Base-by-base conservation (phyloP, 148 eudicot species). In the Nepenthes gracilis region DNA sequence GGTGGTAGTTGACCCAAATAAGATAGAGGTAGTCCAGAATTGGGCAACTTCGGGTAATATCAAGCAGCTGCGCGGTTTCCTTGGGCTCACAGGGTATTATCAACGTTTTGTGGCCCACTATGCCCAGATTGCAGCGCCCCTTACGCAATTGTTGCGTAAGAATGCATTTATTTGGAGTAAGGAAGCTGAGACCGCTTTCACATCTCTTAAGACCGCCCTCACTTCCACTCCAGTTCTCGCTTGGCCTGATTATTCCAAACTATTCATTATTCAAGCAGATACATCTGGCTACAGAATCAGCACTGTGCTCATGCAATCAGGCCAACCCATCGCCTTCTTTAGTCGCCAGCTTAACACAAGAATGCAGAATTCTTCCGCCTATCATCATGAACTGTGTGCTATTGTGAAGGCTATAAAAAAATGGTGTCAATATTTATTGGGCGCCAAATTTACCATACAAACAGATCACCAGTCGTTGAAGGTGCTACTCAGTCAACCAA, bases 81-180 rank as follows among this genome's bases (percentile, higher is more conserved):
- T 65, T 0, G 61, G 68, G 6, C 37, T 64, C 1, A 38, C 32
- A 12, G 60, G 67, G 5, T 64, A 64, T 34, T 64, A 64, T 53
- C 6, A 61, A 6, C 56, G 36, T 11, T 65, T 65, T 35, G 15
- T 57, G 1, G 32, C 9, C 2, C 1, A 33, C 1, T 65, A 65
- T 55, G 62, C 61, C 8, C 6, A 8, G 1, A 33, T 56, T 0
- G 45, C 54, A 1, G 6, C 12, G 34, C 55, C 61, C 1, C 13
- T 65, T 5, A 65, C 54, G 2, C 2, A 32, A 2, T 10, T 64
- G 38, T 37, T 56, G 2, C 55, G 55, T 11, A 64, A 64, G 35
- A 53, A 34, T 3, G 2, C 4, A 2, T 64, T 55, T 13, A 5
- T 4, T 1, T 64, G 52, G 68, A 55, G 8, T 2, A 1, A 4